Evolutionary conservation across 768 basidiomycete species (phyloP).

Genomic region (Rhodosporidiobolus sp.): DNA sequence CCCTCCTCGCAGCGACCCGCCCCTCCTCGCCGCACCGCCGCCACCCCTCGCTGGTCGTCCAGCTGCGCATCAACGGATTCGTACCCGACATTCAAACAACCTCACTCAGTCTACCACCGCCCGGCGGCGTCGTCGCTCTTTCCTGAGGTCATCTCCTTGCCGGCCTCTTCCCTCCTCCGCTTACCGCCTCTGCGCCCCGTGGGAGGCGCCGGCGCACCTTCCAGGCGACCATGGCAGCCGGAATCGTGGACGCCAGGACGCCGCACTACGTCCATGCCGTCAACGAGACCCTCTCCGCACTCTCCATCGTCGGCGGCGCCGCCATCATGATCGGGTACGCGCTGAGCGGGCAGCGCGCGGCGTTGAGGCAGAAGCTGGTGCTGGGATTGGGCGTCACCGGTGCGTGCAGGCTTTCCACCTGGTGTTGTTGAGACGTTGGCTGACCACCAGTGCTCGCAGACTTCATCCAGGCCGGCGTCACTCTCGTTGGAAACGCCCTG

Average conservation of each 20-base stretch:
- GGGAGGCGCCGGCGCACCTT: not conserved
- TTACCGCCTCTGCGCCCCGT: not conserved
- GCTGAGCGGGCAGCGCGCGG: not conserved
- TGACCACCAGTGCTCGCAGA: not conserved
- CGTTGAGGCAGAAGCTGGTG: conserved; percentile 20
- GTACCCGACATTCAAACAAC: no score
- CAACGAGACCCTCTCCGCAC: not conserved
- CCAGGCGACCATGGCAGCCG: not conserved
- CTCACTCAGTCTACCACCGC: no score
- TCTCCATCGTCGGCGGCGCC: conserved; percentile 1
- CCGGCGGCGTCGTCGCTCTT: no score
- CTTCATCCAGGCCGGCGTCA: conserved; percentile 15
- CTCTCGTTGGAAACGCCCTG: not conserved
- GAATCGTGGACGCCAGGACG: not conserved
- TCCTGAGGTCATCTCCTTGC: no score
- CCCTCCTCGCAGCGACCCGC: no score
- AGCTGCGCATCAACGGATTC: no score
- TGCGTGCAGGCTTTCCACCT: not conserved
- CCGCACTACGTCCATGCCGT: not conserved
- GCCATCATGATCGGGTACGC: conserved; percentile 4
- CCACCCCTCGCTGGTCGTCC: no score
- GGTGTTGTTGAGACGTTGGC: not conserved
- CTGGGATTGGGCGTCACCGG: conserved; percentile 13
- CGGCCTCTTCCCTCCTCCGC: no score
- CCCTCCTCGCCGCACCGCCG: no score